phyloP scores from a whole-genome alignment of 2,329 filamentous ascomycete genomes.

The Aspergillus sp. region DNA sequence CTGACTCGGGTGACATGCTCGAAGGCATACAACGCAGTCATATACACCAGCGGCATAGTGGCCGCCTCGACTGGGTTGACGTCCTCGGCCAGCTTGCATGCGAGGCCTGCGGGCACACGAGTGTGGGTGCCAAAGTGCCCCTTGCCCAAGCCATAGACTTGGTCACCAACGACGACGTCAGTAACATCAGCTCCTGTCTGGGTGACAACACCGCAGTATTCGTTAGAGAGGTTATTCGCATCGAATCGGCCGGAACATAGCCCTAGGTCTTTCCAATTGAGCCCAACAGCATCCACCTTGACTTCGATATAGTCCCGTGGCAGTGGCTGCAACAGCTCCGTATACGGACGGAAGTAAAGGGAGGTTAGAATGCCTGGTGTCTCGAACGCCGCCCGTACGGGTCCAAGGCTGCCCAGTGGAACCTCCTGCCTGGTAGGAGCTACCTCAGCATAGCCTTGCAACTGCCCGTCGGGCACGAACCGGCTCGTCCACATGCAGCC shows the following conservation, averaged over 20 bases:
- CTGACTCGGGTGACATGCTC: no score
- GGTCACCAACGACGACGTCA: neutral
- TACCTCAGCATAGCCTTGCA: no score
- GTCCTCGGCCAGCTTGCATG: no score
- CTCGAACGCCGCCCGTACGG: no score
- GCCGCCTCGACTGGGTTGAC: no score
- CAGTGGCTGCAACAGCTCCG: neutral
- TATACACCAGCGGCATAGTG: no score
- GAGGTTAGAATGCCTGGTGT: neutral
- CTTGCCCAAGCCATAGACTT: neutral
- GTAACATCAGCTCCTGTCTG: neutral
- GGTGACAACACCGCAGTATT: neutral
- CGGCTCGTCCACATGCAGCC: no score
- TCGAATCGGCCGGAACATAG: slow-evolving; percentile 15
- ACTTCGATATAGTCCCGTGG: slow-evolving; percentile 23
- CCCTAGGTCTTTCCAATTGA: slow-evolving; percentile 21
- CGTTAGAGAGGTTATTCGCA: slow-evolving; percentile 16
- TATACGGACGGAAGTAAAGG: neutral
- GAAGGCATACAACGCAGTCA: no score
- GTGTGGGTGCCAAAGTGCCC: neutral
- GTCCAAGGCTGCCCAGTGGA: no score
- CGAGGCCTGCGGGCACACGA: no score
- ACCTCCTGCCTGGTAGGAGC: no score
- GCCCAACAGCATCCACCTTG: slow-evolving; percentile 19
- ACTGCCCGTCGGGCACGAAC: no score